Conservation (phyloP, 345 rosid species). For the Euphorbia peplus region DNA sequence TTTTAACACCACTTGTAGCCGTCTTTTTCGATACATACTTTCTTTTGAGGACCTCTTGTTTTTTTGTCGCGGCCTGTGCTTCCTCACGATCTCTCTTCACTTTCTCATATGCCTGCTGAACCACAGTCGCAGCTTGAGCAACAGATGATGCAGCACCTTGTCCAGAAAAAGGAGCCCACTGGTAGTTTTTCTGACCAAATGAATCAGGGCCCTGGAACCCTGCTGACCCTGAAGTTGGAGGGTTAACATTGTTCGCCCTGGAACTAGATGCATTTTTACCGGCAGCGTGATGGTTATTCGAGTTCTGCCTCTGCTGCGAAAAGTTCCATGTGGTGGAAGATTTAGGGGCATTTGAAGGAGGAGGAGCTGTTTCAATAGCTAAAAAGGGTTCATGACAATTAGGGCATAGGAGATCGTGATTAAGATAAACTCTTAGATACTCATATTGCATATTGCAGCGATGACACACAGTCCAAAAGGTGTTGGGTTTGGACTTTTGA, state of each 20-base stretch:
- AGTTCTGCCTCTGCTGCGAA: slow-evolving; percentile 37
- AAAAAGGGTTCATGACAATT: slow-evolving; percentile 41
- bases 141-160: slow-evolving; percentile 40
- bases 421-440: slow-evolving; percentile 39
- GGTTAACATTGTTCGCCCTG: slow-evolving; percentile 22
- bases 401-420: slow-evolving; percentile 42
- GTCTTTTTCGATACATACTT: slow-evolving; percentile 42
- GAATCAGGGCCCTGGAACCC: slow-evolving; percentile 30
- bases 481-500: slow-evolving; percentile 27
- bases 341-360: slow-evolving; percentile 27
- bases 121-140: slow-evolving; percentile 56
- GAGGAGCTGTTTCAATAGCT: slow-evolving; percentile 40
- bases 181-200: slow-evolving; percentile 36
- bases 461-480: slow-evolving; percentile 49
- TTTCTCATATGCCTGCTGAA: slow-evolving; percentile 56
- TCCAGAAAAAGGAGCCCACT: slow-evolving; percentile 50
- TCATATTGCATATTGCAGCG: slow-evolving; percentile 48
- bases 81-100: slow-evolving; percentile 57
- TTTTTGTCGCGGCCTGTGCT: slow-evolving; percentile 44
- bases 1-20: slow-evolving; percentile 35
- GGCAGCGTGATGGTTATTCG: slow-evolving; percentile 34
- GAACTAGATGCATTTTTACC: slow-evolving; percentile 30
- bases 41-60: slow-evolving; percentile 38
- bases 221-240: slow-evolving; percentile 24
- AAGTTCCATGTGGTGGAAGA: slow-evolving; percentile 39